Conservation (phyloP, 2,329 filamentous ascomycete species). For the Xylaria sp. region DNA sequence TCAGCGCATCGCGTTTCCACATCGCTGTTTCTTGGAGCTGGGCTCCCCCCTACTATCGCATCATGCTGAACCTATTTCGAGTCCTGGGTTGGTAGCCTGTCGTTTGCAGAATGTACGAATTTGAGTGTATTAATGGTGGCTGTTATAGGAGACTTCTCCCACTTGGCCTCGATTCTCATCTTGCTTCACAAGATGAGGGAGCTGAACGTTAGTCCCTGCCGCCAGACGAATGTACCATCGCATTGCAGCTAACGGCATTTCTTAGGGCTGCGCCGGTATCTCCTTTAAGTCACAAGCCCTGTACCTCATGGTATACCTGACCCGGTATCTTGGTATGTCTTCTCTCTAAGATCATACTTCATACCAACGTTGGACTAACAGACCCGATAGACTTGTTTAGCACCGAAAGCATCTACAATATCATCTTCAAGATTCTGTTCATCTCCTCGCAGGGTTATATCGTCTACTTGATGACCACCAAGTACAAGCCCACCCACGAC, state of each 20-base stretch:
- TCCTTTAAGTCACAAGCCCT: constrained; percentile 98
- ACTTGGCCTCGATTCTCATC: constrained; percentile 89
- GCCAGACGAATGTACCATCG: neutral
- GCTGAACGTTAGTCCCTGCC: constrained; percentile 64
- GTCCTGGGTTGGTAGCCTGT: constrained; percentile 44
- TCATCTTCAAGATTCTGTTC: constrained; percentile 93
- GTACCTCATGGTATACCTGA: constrained; percentile 90
- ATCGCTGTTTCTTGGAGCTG: constrained; percentile 22
- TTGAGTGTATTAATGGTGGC: constrained; percentile 21
- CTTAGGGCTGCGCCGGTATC: constrained; percentile 91
- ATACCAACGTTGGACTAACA: neutral
- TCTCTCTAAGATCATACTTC: neutral
- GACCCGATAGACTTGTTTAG: constrained; percentile 69
- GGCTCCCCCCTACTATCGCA: constrained; percentile 17
- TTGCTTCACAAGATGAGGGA: constrained; percentile 94
- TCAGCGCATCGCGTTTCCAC: constrained; percentile 7
- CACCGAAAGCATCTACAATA: constrained; percentile 81
- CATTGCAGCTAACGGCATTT: constrained; percentile 23
- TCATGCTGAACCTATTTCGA: constrained; percentile 56
- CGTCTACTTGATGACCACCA: constrained; percentile 95
- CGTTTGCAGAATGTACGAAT: neutral
- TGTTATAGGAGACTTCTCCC: constrained; percentile 79
- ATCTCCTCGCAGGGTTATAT: constrained; percentile 87
- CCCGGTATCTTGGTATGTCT: constrained; percentile 73
- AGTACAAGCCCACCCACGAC: constrained; percentile 96